These are phyloP conservation scores for Euphorbia pulcherrima DNA, from an alignment of 345 rosid species.

Conservation along the genomic window DNA sequence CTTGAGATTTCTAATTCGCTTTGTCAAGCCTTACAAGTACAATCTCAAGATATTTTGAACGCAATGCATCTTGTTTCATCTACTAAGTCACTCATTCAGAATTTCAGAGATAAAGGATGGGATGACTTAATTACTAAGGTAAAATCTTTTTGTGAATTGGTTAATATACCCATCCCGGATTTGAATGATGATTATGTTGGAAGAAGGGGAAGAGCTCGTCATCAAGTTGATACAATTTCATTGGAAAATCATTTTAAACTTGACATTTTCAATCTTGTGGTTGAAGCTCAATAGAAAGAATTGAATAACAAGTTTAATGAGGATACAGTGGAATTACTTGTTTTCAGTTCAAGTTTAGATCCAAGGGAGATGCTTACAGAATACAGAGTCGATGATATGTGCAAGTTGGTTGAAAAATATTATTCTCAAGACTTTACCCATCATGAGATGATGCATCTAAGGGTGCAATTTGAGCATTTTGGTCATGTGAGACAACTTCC, in stretches of 20 bases:
- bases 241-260: not conserved
- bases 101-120: not conserved
- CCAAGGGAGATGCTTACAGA: not conserved
- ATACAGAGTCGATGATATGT: no score
- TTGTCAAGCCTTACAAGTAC: constrained; percentile 4
- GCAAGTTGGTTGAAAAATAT: no score
- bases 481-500: no score
- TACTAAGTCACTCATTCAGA: not conserved
- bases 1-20: not conserved
- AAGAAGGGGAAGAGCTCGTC: not conserved
- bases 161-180: not conserved
- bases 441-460: no score
- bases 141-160: no score
- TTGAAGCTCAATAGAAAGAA: not conserved
- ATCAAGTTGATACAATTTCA: not conserved
- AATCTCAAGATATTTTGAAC: constrained; percentile 9
- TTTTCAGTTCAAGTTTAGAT: not conserved
- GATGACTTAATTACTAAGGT: not conserved
- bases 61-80: constrained; percentile 1
- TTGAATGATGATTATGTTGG: not conserved
- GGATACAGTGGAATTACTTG: not conserved
- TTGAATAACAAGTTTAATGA: not conserved
- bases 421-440: no score
- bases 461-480: no score
- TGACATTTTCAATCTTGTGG: not conserved